Conservation (phyloP, 768 basidiomycete species). For the Hortiboletus campestris region DNA sequence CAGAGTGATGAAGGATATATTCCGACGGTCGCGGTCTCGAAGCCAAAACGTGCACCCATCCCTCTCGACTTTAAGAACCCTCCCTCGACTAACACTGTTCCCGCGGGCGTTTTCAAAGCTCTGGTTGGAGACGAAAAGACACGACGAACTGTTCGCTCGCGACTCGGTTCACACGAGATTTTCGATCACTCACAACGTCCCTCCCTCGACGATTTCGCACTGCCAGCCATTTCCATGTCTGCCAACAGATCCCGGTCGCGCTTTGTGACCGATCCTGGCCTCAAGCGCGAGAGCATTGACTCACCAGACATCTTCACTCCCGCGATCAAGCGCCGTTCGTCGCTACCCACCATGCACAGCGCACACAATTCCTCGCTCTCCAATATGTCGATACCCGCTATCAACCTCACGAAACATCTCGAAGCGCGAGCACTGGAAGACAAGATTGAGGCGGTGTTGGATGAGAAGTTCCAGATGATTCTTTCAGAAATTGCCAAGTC, state of each 20-base stretch:
- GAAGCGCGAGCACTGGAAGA: slow-evolving; percentile 62
- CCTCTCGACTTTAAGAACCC: slow-evolving; percentile 76
- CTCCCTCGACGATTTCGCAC: slow-evolving; percentile 74
- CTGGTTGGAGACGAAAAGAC: slow-evolving; percentile 67
- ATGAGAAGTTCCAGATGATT: slow-evolving; percentile 63
- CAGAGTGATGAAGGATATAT: slow-evolving; percentile 17
- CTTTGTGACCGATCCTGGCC: slow-evolving; percentile 59
- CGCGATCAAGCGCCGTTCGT: slow-evolving; percentile 51
- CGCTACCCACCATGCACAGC: slow-evolving; percentile 54
- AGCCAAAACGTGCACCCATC: slow-evolving; percentile 67
- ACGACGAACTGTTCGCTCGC: slow-evolving; percentile 69
- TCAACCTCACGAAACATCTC: slow-evolving; percentile 54
- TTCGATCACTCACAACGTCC: slow-evolving; percentile 66
- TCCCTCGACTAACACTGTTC: slow-evolving; percentile 68
- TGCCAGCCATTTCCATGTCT: slow-evolving; percentile 66
- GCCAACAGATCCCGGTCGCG: slow-evolving; percentile 52
- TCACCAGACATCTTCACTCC: slow-evolving; percentile 44
- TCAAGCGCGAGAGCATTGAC: slow-evolving; percentile 28
- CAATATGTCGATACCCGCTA: slow-evolving; percentile 41
- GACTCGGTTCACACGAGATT: slow-evolving; percentile 70
- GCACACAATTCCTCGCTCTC: slow-evolving; percentile 45
- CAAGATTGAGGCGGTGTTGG: slow-evolving; percentile 59
- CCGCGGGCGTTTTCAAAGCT: slow-evolving; percentile 84
- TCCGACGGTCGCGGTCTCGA: slow-evolving; percentile 20
- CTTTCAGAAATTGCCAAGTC: slow-evolving; percentile 38